Evolutionary conservation across 2,329 filamentous ascomycete genomes (phyloP).

Genomic region (Penicillium sumatraense): DNA sequence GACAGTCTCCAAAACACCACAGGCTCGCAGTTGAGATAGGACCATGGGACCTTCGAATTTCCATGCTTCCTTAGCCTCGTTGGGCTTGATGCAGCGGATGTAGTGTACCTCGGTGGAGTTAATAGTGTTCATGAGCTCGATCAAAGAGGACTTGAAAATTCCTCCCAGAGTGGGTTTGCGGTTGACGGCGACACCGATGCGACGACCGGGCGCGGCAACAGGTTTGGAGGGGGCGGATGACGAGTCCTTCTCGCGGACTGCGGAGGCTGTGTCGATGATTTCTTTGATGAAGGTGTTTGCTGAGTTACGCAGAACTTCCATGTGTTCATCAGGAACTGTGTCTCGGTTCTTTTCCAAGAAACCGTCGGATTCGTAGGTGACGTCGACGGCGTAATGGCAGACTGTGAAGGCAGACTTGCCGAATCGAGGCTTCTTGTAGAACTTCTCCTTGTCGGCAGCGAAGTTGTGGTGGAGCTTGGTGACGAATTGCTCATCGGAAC

Average conservation of each 20-base stretch:
- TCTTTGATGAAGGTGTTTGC: conserved; percentile 83
- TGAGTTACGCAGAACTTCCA: conserved; percentile 86
- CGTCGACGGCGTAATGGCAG: conserved; percentile 96
- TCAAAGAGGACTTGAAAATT: conserved; percentile 97
- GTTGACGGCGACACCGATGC: conserved; percentile 89
- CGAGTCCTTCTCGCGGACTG: conserved; percentile 86
- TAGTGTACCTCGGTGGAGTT: conserved; percentile 98
- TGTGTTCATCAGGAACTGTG: conserved; percentile 96
- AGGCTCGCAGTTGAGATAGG: conserved; percentile 92
- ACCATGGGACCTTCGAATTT: conserved; percentile 99
- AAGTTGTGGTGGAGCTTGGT: conserved; percentile 96
- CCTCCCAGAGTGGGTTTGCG: conserved; percentile 96
- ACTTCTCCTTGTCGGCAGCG: conserved; percentile 85
- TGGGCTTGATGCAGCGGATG: conserved; percentile 98
- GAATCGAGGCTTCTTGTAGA: conserved; percentile 98
- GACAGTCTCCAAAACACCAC: conserved; percentile 97
- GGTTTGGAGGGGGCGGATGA: conserved; percentile 72
- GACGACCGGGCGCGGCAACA: conserved; percentile 71
- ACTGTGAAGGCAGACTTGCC: conserved; percentile 97
- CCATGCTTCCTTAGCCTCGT: conserved; percentile 95
- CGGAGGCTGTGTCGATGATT: conserved; percentile 82
- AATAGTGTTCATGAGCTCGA: conserved; percentile 97
- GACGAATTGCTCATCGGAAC: conserved; percentile 94
- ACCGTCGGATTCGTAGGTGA: conserved; percentile 97
- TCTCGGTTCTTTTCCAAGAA: conserved; percentile 99